Conservation (phyloP, 2,329 filamentous ascomycete genomes). For the Trichoderma brevicompactum region DNA sequence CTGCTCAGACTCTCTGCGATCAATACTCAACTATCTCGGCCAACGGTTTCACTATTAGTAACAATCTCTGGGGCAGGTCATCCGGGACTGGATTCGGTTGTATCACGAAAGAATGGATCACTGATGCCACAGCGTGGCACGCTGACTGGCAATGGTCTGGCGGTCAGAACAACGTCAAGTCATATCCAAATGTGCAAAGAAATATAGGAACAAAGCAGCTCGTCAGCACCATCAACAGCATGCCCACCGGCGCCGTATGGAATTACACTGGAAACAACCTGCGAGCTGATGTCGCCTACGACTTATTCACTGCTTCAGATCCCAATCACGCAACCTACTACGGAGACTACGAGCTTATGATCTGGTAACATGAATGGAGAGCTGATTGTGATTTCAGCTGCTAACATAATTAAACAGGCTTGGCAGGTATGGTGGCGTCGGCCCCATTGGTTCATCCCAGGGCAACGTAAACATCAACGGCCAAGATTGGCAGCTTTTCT, state of each 20-base stretch:
- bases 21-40: constrained; percentile 35
- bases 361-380: constrained; percentile 47
- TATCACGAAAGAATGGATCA: constrained; percentile 44
- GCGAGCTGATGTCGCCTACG: constrained; percentile 62
- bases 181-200: constrained; percentile 42
- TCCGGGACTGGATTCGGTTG: constrained; percentile 46
- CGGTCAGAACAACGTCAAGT: constrained; percentile 46
- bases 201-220: constrained; percentile 35
- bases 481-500: constrained; percentile 59
- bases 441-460: constrained; percentile 45
- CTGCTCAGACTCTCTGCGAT: constrained; percentile 33
- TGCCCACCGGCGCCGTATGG: constrained; percentile 43
- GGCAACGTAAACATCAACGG: constrained; percentile 59
- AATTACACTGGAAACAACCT: constrained; percentile 38
- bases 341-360: constrained; percentile 66
- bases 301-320: constrained; percentile 57
- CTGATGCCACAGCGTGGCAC: constrained; percentile 45
- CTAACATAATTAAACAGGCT: constrained; percentile 31
- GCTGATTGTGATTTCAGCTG: no score
- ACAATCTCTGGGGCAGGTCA: constrained; percentile 47
- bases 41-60: constrained; percentile 40
- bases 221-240: constrained; percentile 40
- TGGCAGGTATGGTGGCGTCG: constrained; percentile 31
- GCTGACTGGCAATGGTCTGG: constrained; percentile 49
- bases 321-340: constrained; percentile 44